Conservation (phyloP, 2,329 filamentous ascomycete genomes). For the Scortechinia acanthostroma region DNA sequence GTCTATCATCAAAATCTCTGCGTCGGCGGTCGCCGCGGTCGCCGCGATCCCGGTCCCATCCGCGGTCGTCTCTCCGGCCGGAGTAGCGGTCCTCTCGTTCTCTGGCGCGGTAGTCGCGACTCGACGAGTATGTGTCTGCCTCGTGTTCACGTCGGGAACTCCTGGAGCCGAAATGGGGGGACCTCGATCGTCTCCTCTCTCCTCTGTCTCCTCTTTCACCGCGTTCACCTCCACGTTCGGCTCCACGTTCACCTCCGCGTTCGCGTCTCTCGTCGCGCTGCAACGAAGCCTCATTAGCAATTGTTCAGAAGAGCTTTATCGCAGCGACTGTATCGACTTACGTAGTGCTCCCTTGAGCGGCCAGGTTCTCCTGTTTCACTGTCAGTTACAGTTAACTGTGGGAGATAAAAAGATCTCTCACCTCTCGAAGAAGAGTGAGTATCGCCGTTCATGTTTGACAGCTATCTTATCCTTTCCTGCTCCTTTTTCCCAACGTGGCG, state of each 20-base stretch:
- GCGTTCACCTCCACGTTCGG: too few species aligned
- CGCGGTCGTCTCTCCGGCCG: conserved; percentile 22
- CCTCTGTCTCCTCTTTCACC: conserved; percentile 35
- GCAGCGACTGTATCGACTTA: background rate
- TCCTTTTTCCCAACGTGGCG: background rate
- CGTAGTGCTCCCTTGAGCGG: background rate
- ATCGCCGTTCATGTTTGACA: background rate
- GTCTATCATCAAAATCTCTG: conserved; percentile 2
- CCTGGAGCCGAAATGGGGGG: conserved; percentile 66
- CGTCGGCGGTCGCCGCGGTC: background rate
- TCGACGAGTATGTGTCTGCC: conserved; percentile 83
- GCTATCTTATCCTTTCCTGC: too few species aligned
- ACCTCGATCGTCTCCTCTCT: conserved; percentile 75
- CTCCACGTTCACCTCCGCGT: background rate
- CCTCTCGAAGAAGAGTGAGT: background rate
- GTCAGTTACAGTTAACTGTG: background rate
- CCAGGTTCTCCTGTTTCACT: background rate
- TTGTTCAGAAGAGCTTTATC: background rate
- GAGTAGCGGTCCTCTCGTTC: conserved; percentile 90
- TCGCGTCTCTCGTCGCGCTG: background rate
- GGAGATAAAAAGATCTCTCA: background rate
- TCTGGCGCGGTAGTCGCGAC: conserved; percentile 82
- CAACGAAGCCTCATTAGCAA: too few species aligned
- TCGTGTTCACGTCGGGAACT: conserved; percentile 66
- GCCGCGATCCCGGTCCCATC: conserved; percentile 1